These are phyloP conservation scores for Lolium rigidum DNA, from an alignment of 176 grass and related monocot species.

Conservation along the genomic window DNA sequence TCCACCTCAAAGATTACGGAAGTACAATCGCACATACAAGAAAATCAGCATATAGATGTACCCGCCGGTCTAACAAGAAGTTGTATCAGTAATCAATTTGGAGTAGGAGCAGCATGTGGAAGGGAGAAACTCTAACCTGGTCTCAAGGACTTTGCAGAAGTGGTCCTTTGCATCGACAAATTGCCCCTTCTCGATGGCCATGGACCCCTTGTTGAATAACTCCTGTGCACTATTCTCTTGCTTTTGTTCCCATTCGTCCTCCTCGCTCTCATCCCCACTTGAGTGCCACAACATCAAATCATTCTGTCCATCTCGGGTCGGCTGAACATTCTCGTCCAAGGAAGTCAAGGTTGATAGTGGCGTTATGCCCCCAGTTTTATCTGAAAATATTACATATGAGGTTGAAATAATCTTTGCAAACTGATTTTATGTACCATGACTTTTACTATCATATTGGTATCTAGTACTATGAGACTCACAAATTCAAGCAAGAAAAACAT, in stretches of 20 bases:
- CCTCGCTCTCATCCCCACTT: neutral
- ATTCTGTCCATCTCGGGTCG: neutral
- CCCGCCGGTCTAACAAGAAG: neutral
- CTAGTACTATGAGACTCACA: neutral
- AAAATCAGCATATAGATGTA: neutral
- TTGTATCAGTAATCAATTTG: neutral
- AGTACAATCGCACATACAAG: neutral
- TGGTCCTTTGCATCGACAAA: neutral
- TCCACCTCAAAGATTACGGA: no score
- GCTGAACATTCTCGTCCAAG: neutral
- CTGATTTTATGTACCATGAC: neutral
- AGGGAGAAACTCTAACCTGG: neutral
- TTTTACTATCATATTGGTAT: no score
- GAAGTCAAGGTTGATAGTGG: neutral
- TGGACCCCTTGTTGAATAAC: neutral
- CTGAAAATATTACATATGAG: neutral
- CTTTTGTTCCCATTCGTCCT: neutral
- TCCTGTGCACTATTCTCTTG: neutral
- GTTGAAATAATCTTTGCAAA: neutral
- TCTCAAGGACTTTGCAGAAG: neutral
- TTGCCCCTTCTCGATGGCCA: slow-evolving; percentile 2
- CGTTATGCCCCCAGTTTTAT: neutral
- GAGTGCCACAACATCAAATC: neutral
- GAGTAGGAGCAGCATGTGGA: neutral
- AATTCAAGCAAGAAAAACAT: neutral